Base-by-base conservation (phyloP, 257 asterid genomes). In the Primulina huaijiensis region DNA sequence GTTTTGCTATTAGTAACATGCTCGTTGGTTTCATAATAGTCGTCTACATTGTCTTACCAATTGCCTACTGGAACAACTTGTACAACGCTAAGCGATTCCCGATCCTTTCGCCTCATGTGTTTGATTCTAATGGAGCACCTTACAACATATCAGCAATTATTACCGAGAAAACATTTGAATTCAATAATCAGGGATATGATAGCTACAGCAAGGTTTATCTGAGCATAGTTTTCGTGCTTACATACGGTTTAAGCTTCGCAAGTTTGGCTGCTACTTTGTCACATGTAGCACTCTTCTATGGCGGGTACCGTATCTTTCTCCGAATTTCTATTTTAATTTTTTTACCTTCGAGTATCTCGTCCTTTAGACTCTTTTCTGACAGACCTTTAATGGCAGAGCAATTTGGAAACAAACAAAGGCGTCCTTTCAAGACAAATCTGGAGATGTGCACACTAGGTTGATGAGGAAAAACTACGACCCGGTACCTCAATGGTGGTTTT, bases 401-500 rank as follows among this genome's bases (percentile, higher is more conserved):
- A 88, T 88, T 8, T 88, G 91, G 91, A 72, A 75, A 75, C 95
- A 88, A 63, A 82, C 88, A 27, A 85, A 77, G 76, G 83, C 83
- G 17, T 88, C 95, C 4, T 75, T 83, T 27, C 65, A 77, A 31
- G 87, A 81, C 78, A 88, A 73, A 72, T 80, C 79, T 27, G 91
- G 85, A 31, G 95, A 88, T 43, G 76, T 88, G 7, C 95, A 84
- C 8, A 85, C 92, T 1, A 86, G 92, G 68, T 65, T 86, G 81
- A 87, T 85, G 94, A 85, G 84, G 80, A 87, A 82, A 68, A 83
- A 85, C 80, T 83, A 85, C 12, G 88, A 85, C 6, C 75, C 83
- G 27, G 94, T 87, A n/a, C 93, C 93, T 23, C 90, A 85, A 21
- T 87, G 95, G 95, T 88, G 95, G 92, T 88, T 88, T 31, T 76